These are phyloP conservation scores for Saccharomycopsis phalli DNA, from an alignment of 1,139 yeast genomes.

Conservation along the genomic window DNA sequence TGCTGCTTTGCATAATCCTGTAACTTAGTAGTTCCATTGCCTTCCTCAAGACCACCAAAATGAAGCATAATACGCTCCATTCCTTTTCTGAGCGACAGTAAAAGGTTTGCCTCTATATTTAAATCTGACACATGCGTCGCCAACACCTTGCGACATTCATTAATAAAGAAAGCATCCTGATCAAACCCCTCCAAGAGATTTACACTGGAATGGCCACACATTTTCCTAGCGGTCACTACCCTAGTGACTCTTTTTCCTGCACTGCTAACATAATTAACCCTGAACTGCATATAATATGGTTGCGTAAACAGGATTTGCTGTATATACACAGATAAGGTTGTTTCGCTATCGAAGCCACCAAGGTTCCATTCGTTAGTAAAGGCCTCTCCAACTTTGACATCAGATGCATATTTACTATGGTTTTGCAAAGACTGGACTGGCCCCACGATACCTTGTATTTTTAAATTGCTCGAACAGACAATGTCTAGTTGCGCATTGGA, in stretches of 20 bases:
- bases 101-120: not conserved
- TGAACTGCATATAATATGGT: slow-evolving; percentile 13
- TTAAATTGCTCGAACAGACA: slow-evolving; percentile 47
- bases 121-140: not conserved
- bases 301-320: slow-evolving; percentile 27
- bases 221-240: slow-evolving; percentile 2
- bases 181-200: slow-evolving; percentile 14
- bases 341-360: slow-evolving; percentile 46
- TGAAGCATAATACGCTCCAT: too few relatives aligned
- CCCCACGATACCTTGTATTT: slow-evolving; percentile 56
- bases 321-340: slow-evolving; percentile 49
- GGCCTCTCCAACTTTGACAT: slow-evolving; percentile 54
- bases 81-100: not conserved
- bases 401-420: slow-evolving; percentile 44
- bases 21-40: not conserved
- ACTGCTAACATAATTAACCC: slow-evolving; percentile 1
- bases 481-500: slow-evolving; percentile 45
- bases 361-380: slow-evolving; percentile 48
- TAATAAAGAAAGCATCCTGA: slow-evolving; percentile 1
- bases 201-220: not conserved
- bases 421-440: slow-evolving; percentile 39
- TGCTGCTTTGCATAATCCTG: slow-evolving; percentile 1
- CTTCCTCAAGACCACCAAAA: not conserved
- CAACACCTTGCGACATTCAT: not conserved
- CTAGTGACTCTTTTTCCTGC: not conserved